Evolutionary conservation across 192 early-diverging fungal species (phyloP), one percentile per base, ranked within the genome.

Genomic region (Entomortierella parvispora): DNA sequence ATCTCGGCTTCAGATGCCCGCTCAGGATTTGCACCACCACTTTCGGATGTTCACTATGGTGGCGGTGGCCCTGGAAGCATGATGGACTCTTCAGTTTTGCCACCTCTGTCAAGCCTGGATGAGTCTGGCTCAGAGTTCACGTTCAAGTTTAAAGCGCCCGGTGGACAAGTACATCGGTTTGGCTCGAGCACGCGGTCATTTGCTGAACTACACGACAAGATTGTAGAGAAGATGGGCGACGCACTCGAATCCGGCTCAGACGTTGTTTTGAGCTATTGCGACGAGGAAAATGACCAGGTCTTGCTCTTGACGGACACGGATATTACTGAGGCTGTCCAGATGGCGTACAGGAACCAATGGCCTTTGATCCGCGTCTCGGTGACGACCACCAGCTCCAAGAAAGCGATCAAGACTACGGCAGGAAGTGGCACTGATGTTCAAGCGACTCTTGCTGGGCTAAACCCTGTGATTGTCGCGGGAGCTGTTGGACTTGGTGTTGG

Each of bases 231-330:
- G 69, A 85, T 89, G 26, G 69, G 86, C 32, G 76, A 52, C n/a
- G n/a, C n/a, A 26, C 2, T 81, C 15, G 63, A 74, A 49, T 7
- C 56, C 23, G 61, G 52, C 2, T 29, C 11, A 18, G 80, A 75
- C n/a, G 52, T 81, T 23, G 59, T 60, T 18, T 17, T 81, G 44
- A 81, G 80, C 40, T 97, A 96, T 55, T 81, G 92, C 53, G 95
- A 97, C 70, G 95, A 97, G 42, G 95, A 97, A 32, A 90, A 88
- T 34, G 95, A 97, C 75, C 62, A 83, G 51, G 90, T 97, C 9
- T 80, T 90, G 53, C 82, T 97, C 40, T 81, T 85, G 20, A 75
- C 82, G 10, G 87, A 91, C 33, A 74, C 84, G 1, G 95, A 95
- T 70, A 79, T 97, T 45, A 80, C 83, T 28, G 93, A 95, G 42